Evolutionary conservation across 2,329 filamentous ascomycete genomes (phyloP).

Genomic region (Colletotrichum gigasporum): DNA sequence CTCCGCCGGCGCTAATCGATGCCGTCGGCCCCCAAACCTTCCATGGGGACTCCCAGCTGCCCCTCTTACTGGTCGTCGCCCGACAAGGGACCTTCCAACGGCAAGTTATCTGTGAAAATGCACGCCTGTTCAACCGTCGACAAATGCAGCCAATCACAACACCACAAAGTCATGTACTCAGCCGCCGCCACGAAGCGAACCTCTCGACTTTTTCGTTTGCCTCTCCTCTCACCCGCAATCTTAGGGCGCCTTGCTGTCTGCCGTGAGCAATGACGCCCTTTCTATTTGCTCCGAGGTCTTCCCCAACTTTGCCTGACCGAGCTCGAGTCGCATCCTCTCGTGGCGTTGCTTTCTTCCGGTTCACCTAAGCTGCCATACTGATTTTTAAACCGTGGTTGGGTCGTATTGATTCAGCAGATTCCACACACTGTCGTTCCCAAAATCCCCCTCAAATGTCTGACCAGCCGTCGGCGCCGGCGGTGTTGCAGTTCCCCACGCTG

Average conservation of each 20-base stretch:
- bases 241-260: slow-evolving; percentile 11
- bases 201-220: background rate
- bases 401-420: slow-evolving; percentile 62
- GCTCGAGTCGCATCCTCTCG: background rate
- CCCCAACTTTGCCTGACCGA: background rate
- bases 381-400: slow-evolving; percentile 32
- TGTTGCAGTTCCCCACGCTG: slow-evolving; percentile 33
- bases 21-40: background rate
- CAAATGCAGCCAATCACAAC: slow-evolving; percentile 10
- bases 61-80: background rate
- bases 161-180: slow-evolving; percentile 13
- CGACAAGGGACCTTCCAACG: background rate
- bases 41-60: background rate
- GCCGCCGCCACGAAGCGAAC: background rate
- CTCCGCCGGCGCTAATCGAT: slow-evolving; percentile 15
- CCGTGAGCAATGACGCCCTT: slow-evolving; percentile 7
- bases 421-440: slow-evolving; percentile 65
- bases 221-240: background rate
- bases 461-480: slow-evolving; percentile 44
- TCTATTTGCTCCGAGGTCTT: background rate
- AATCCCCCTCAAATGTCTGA: slow-evolving; percentile 60
- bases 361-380: background rate
- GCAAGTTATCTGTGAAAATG: slow-evolving; percentile 1
- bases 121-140: background rate
- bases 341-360: slow-evolving; percentile 6